Evolutionary conservation across 176 grass and related monocot genomes (phyloP).

Genomic region (Aegilops longissima): DNA sequence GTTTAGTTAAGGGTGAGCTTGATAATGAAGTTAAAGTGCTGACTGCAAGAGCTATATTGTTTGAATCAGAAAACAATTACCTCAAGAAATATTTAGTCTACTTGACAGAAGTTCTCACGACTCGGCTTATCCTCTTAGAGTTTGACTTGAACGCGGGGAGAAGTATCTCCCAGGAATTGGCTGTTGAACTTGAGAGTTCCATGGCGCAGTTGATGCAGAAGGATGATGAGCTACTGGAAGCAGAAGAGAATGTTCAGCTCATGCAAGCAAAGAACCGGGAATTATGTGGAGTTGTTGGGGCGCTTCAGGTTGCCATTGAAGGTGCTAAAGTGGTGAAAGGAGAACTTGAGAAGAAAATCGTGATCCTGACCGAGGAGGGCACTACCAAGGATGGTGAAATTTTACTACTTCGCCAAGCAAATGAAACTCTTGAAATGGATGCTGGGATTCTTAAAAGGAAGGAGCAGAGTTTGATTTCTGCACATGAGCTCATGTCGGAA

Average conservation of each 20-base stretch:
- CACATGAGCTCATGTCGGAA: constrained; percentile 37
- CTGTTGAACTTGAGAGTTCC: constrained; percentile 47
- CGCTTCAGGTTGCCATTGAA: constrained; percentile 57
- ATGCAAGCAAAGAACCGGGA: constrained; percentile 50
- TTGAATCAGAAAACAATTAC: constrained; percentile 65
- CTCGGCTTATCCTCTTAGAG: constrained; percentile 61
- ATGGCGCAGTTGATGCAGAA: constrained; percentile 43
- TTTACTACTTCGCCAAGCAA: constrained; percentile 38
- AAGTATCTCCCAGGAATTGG: constrained; percentile 54
- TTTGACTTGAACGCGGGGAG: constrained; percentile 59
- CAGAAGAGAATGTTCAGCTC: constrained; percentile 52
- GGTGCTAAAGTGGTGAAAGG: constrained; percentile 54
- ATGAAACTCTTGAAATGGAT: constrained; percentile 46
- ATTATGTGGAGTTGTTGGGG: constrained; percentile 51
- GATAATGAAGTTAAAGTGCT: constrained; percentile 36
- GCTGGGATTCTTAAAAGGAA: constrained; percentile 34
- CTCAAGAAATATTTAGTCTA: constrained; percentile 51
- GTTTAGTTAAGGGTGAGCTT: constrained; percentile 52
- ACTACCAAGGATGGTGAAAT: constrained; percentile 44
- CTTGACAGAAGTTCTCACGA: constrained; percentile 60
- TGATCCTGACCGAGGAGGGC: constrained; percentile 31
- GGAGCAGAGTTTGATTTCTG: constrained; percentile 29
- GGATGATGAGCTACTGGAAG: constrained; percentile 54
- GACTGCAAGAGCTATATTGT: constrained; percentile 37
- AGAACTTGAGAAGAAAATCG: constrained; percentile 59